These are phyloP conservation scores for Colletotrichum sp. DNA, from an alignment of 2,329 filamentous ascomycete species.

Conservation along the genomic window DNA sequence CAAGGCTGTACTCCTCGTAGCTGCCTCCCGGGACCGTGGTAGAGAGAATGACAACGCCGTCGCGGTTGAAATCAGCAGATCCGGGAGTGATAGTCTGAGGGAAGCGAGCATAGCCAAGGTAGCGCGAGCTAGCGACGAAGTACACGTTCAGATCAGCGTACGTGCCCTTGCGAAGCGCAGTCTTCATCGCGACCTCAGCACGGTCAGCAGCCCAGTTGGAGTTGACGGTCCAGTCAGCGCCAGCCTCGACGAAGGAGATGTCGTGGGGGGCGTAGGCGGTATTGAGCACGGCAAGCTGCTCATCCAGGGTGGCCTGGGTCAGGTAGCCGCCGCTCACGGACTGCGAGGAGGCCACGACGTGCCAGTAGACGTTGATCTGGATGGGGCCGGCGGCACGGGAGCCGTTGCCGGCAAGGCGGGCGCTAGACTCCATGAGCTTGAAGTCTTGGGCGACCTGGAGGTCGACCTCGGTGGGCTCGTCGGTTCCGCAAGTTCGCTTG, in stretches of 20 bases:
- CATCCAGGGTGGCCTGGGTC: conserved; percentile 33
- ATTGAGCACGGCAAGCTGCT: conserved; percentile 52
- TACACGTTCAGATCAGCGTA: conserved; percentile 52
- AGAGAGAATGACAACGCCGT: conserved; percentile 44
- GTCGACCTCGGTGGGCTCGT: conserved; percentile 2
- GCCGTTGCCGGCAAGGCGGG: conserved; percentile 20
- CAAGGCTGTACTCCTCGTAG: conserved; percentile 36
- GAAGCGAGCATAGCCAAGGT: conserved; percentile 53
- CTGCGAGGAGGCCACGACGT: conserved; percentile 38
- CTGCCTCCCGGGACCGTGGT: conserved; percentile 41
- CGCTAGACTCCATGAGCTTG: conserved; percentile 9
- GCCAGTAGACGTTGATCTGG: conserved; percentile 44
- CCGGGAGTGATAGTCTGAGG: conserved; percentile 30
- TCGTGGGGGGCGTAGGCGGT: conserved; percentile 45
- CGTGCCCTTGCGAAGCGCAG: conserved; percentile 44
- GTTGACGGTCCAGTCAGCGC: conserved; percentile 52
- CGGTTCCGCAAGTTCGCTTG: conserved; percentile 18
- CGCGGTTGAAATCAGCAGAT: conserved; percentile 38
- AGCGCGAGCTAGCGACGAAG: conserved; percentile 43
- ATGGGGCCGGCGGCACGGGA: conserved; percentile 25
- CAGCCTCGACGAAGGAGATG: conserved; percentile 48
- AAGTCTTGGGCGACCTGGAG: conserved; percentile 4
- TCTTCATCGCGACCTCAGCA: conserved; percentile 48
- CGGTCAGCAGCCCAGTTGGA: conserved; percentile 47
- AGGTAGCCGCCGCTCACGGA: conserved; percentile 36